Evolutionary conservation across 2,329 filamentous ascomycete species (phyloP), one percentile per base, ranked within the genome.

Genomic region (Aspergillus quadricinctus): DNA sequence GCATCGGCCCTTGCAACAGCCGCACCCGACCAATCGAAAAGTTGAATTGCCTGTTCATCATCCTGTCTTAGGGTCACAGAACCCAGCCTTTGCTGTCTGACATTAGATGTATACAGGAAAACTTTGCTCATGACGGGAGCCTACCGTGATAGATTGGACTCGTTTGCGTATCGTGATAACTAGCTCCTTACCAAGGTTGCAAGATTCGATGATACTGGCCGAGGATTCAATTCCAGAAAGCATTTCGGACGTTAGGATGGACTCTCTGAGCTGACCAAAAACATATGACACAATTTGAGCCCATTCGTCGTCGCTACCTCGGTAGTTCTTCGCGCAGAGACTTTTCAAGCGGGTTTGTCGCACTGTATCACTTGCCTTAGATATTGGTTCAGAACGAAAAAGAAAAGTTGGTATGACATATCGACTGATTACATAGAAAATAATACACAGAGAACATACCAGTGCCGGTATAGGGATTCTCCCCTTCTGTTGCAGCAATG

Each of bases 401-500:
- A 23, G 11, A 37, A n/a, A 37, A 6, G 5, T 17, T 37, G 31
- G 3, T 11, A 21, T 10, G 40, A 21, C 19, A 21, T 10, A 43
- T 43, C 4, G 3, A 19, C 40, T n/a, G 10, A 46, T 46, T 14
- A 46, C 14, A 5, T 10, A 14, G 11, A 14, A 2, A 46, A 25
- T 46, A 5, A 46, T 23, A 8, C n/a, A 46, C 14, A 2, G 5
- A 25, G 23, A 46, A 57, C 68, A 50, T 67, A 83, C 81, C 69
- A 55, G 74, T 74, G 7, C 73, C 71, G 23, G 76, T 72, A 68
- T 81, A 87, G 11, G 83, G 78, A 54, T 72, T 73, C 59, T 83
- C 79, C 49, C 81, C 81, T 66, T 87, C 83, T 27, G 83, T 86
- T 25, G 80, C 84, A 10, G 80, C 72, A 28, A 87, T 73, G 53